A percentile compares a stretch with the other conserved stretches of the same genome.
Conservation (phyloP, 176 grass and related monocot genomes). For the Saccharum spontaneum region DNA sequence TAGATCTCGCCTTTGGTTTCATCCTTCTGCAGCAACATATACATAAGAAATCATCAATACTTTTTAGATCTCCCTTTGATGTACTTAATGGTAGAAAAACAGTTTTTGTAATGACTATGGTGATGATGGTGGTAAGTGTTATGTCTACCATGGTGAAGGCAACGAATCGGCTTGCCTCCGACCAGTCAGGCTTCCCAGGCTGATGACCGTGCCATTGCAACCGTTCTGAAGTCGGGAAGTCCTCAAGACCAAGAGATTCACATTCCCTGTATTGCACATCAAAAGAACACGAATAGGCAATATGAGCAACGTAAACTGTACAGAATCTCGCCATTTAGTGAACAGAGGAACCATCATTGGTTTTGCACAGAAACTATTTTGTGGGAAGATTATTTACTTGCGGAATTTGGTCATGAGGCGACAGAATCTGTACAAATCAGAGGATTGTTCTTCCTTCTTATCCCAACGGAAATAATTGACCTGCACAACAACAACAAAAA, state of each 20-base stretch:
- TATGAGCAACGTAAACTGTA: neutral
- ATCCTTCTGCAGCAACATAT: slow-evolving; percentile 50
- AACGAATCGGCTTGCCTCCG: slow-evolving; percentile 72
- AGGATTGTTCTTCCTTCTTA: slow-evolving; percentile 64
- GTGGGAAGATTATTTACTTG: slow-evolving; percentile 42
- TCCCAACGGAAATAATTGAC: slow-evolving; percentile 97
- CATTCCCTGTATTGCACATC: slow-evolving; percentile 56
- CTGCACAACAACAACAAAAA: slow-evolving; percentile 38
- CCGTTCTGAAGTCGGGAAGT: slow-evolving; percentile 67
- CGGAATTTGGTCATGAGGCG: slow-evolving; percentile 77
- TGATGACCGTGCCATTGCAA: slow-evolving; percentile 88
- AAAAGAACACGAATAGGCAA: slow-evolving; percentile 6
- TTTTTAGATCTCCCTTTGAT: neutral
- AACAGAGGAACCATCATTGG: neutral
- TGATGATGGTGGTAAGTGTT: neutral
- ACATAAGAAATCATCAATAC: neutral
- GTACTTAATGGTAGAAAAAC: neutral
- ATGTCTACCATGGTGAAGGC: slow-evolving; percentile 70
- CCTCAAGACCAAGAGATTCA: slow-evolving; percentile 69
- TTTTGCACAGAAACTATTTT: neutral
- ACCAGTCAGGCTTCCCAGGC: slow-evolving; percentile 72
- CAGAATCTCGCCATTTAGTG: neutral
- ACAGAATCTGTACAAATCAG: slow-evolving; percentile 70
- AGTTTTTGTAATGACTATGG: neutral
- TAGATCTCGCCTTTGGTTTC: slow-evolving; percentile 68